phyloP scores from a whole-genome alignment of 257 asterid species.

The Fraxinus quadrangulata region DNA sequence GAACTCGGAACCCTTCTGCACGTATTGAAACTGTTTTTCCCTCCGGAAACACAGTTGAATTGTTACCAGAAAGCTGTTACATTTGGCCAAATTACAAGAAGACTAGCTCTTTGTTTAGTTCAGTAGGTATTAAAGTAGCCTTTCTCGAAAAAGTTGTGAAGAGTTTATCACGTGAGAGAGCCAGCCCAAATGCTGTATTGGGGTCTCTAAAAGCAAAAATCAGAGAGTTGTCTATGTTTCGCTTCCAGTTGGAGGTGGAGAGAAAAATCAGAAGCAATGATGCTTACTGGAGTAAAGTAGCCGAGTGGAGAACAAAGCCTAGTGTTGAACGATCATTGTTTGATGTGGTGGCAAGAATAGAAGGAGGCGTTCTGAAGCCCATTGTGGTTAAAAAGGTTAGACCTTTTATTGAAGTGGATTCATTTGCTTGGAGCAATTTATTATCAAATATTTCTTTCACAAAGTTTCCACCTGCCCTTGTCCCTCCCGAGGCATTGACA shows the following conservation, averaged over 20 bases:
- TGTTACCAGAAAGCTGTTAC: constrained; percentile 68
- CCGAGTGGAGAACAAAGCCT: constrained; percentile 89
- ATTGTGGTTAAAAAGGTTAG: constrained; percentile 49
- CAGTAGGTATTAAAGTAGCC: constrained; percentile 40
- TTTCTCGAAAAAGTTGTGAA: constrained; percentile 45
- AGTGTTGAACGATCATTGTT: constrained; percentile 53
- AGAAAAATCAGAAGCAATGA: constrained; percentile 56
- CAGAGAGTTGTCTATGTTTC: constrained; percentile 51
- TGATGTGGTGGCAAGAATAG: constrained; percentile 66
- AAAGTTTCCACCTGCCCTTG: constrained; percentile 63
- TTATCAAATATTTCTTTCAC: constrained; percentile 77
- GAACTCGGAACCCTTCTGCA: constrained; percentile 47
- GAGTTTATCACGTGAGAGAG: constrained; percentile 35
- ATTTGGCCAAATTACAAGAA: constrained; percentile 36
- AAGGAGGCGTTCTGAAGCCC: constrained; percentile 61
- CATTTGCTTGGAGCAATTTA: constrained; percentile 68
- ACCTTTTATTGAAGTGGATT: constrained; percentile 52
- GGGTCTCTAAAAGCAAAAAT: constrained; percentile 50
- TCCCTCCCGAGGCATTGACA: constrained; percentile 75
- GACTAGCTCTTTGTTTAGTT: constrained; percentile 33
- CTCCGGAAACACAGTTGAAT: constrained; percentile 43
- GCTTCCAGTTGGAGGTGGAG: constrained; percentile 70
- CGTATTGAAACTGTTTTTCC: constrained; percentile 39
- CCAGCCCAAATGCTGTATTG: constrained; percentile 24
- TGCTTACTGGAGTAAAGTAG: constrained; percentile 62